These are phyloP conservation scores for Secale cereale DNA, from an alignment of 176 grass and related monocot species.

Conservation along the genomic window DNA sequence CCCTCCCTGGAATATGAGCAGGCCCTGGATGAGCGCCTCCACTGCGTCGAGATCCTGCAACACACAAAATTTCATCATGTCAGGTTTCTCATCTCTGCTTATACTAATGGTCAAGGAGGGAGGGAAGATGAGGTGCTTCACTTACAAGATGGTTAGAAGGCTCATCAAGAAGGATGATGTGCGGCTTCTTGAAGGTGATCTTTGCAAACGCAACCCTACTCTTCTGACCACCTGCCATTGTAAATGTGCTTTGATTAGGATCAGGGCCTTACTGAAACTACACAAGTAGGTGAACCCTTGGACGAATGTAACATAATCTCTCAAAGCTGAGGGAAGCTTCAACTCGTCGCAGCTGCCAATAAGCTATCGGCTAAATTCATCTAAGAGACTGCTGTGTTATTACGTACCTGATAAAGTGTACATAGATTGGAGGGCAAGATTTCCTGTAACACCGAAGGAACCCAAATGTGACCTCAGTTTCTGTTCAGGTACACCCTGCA, in stretches of 20 bases:
- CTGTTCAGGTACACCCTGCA: conserved; percentile 94
- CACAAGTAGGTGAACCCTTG: neutral
- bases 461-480: conserved; percentile 93
- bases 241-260: neutral
- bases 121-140: neutral
- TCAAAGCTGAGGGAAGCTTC: neutral
- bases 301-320: neutral
- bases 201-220: conserved; percentile 95
- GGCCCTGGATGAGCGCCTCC: conserved; percentile 92
- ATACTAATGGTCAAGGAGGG: neutral
- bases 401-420: conserved; percentile 82
- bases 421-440: conserved; percentile 90
- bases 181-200: conserved; percentile 97
- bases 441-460: conserved; percentile 87
- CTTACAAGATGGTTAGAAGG: conserved; percentile 98
- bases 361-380: neutral
- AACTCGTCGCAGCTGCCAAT: neutral
- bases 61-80: neutral
- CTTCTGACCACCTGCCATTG: conserved; percentile 85
- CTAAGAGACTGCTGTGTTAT: neutral
- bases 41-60: conserved; percentile 91
- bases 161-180: conserved; percentile 93
- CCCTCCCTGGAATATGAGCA: conserved; percentile 95
- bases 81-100: neutral
- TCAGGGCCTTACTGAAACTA: conserved; percentile 1